phyloP scores from a whole-genome alignment of 2,329 filamentous ascomycete genomes.

The Hysterium pulicare region DNA sequence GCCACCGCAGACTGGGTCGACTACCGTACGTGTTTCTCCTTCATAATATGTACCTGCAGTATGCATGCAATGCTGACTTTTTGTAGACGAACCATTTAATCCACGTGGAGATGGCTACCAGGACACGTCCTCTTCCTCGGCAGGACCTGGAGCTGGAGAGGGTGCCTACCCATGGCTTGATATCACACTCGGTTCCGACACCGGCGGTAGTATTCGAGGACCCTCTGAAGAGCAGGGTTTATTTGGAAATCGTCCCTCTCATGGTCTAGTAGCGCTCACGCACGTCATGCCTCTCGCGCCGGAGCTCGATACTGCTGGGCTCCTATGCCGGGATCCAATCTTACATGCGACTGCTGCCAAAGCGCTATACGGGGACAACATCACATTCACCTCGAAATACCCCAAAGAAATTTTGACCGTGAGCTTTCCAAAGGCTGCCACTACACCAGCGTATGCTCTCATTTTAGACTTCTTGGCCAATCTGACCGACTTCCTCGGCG shows the following conservation, averaged over 20 bases:
- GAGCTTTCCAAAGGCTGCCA: conserved; percentile 38
- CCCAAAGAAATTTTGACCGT: conserved; percentile 42
- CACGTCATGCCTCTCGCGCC: conserved; percentile 50
- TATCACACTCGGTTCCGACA: conserved; percentile 49
- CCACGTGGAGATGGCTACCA: conserved; percentile 46
- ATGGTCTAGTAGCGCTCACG: conserved; percentile 46
- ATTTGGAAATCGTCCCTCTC: conserved; percentile 50
- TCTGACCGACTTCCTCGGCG: conserved; percentile 42
- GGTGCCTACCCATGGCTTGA: conserved; percentile 50
- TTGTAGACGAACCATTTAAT: conserved; percentile 37
- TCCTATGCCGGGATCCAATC: conserved; percentile 45
- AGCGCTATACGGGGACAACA: conserved; percentile 45
- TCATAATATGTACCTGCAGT: no score
- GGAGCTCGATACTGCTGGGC: conserved; percentile 47
- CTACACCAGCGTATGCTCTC: conserved; percentile 34
- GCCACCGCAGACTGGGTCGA: conserved; percentile 53
- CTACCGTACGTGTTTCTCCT: conserved; percentile 34
- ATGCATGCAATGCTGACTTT: background rate
- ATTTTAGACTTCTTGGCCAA: conserved; percentile 43
- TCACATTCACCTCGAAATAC: conserved; percentile 41
- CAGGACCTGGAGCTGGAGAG: conserved; percentile 44
- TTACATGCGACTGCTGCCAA: conserved; percentile 44
- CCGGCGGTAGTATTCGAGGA: conserved; percentile 49
- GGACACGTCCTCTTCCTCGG: conserved; percentile 47
- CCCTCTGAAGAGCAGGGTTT: conserved; percentile 49